Conservation (phyloP, 768 basidiomycete species). For the Lentinula guzmanii region DNA sequence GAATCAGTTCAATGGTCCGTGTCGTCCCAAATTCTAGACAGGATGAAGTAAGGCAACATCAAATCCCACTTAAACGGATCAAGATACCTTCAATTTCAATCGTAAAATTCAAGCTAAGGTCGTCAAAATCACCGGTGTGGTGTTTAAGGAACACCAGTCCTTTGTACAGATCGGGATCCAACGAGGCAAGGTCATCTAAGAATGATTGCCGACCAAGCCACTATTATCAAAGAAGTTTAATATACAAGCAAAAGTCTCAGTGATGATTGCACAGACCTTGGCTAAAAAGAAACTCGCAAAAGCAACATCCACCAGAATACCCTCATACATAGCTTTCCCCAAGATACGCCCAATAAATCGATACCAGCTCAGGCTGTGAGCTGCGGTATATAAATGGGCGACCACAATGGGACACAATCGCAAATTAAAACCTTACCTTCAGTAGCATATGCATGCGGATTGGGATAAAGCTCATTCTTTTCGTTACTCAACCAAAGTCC, state of each 20-base stretch:
- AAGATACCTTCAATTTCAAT: slow-evolving; percentile 74
- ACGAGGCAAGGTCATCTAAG: slow-evolving; percentile 86
- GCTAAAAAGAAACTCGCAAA: slow-evolving; percentile 95
- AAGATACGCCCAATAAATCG: slow-evolving; percentile 89
- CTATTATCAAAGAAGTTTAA: slow-evolving; percentile 25
- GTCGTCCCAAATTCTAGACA: slow-evolving; percentile 74
- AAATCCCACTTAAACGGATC: background rate
- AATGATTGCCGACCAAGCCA: slow-evolving; percentile 92
- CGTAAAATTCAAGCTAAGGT: slow-evolving; percentile 86
- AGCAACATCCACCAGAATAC: slow-evolving; percentile 89
- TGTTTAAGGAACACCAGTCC: slow-evolving; percentile 92
- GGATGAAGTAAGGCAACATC: slow-evolving; percentile 1
- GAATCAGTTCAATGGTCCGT: slow-evolving; percentile 71
- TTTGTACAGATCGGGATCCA: slow-evolving; percentile 89
- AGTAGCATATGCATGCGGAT: slow-evolving; percentile 86
- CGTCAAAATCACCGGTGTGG: slow-evolving; percentile 80
- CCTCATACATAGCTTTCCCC: slow-evolving; percentile 95
- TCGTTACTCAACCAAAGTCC: slow-evolving; percentile 90
- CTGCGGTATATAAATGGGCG: slow-evolving; percentile 28
- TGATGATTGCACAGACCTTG: slow-evolving; percentile 43
- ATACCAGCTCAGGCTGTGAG: slow-evolving; percentile 87
- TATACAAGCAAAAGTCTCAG: background rate
- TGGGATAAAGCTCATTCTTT: slow-evolving; percentile 93
- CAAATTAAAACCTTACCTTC: slow-evolving; percentile 49
- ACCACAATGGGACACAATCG: background rate